Percentiles rank a stretch among this genome's conserved stretches.
phyloP scores from a whole-genome alignment of 768 basidiomycete genomes.

The Pleurotus ostreatus region DNA sequence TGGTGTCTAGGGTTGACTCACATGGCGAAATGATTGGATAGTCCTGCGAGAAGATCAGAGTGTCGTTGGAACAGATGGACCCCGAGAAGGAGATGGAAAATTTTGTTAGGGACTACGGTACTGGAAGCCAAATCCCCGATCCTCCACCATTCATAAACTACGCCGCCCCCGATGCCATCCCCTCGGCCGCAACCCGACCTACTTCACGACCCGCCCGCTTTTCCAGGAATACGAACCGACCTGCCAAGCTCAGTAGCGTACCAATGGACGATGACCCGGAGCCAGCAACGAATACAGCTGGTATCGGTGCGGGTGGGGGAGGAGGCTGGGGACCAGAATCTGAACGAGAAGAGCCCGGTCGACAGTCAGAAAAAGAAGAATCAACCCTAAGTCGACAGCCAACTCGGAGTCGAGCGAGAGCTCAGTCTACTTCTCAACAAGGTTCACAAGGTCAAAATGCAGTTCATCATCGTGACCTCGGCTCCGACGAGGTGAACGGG shows the following conservation, averaged over 20 bases:
- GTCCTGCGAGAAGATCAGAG: conserved; percentile 89
- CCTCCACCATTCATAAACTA: conserved; percentile 44
- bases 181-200: conserved; percentile 47
- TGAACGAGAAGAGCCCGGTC: conserved; percentile 22
- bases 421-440: neutral
- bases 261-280: conserved; percentile 21
- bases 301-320: conserved; percentile 66
- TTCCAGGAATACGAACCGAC: conserved; percentile 7
- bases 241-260: neutral
- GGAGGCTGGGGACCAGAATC: conserved; percentile 32
- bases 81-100: conserved; percentile 83
- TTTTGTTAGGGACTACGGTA: conserved; percentile 87
- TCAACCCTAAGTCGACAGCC: conserved; percentile 23
- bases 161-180: conserved; percentile 55
- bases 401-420: neutral
- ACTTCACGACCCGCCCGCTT: conserved; percentile 59
- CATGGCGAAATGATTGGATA: conserved; percentile 22
- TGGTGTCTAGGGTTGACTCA: conserved; percentile 1
- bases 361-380: conserved; percentile 25
- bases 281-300: conserved; percentile 54
- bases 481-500: conserved; percentile 20
- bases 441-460: conserved; percentile 20
- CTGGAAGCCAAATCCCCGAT: conserved; percentile 84
- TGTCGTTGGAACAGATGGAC: conserved; percentile 86
- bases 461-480: neutral